phyloP scores from a whole-genome alignment of 768 basidiomycete species.

The Suillus discolor region DNA sequence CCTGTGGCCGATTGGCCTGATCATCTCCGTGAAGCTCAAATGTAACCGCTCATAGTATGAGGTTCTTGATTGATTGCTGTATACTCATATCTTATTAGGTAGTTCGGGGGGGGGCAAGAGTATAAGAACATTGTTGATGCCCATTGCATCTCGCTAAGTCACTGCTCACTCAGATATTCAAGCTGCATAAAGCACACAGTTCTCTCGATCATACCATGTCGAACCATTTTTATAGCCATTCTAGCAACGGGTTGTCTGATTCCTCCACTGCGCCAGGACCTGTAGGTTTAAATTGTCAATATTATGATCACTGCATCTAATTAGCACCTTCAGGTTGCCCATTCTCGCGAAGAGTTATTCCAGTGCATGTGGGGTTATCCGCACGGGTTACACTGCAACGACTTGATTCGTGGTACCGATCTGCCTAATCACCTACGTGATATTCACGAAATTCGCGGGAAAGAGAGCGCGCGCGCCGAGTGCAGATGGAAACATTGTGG shows the following conservation, averaged over 20 bases:
- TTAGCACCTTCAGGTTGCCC: not conserved
- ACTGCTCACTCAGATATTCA: not conserved
- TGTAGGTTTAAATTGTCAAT: not conserved
- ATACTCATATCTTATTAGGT: not conserved
- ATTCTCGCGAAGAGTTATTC: not conserved
- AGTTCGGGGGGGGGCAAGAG: not conserved
- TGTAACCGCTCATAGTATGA: not conserved
- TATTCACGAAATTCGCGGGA: not conserved
- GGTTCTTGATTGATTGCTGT: not conserved
- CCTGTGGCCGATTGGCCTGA: not conserved
- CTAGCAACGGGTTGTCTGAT: not conserved
- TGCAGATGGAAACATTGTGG: not conserved
- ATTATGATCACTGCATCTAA: not conserved
- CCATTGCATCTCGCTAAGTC: not conserved
- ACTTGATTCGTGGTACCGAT: not conserved
- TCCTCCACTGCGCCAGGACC: not conserved
- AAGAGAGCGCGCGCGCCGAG: not conserved
- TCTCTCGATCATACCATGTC: not conserved
- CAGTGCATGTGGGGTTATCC: slow-evolving; percentile 3
- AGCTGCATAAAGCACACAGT: not conserved
- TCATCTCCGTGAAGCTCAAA: not conserved
- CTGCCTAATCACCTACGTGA: not conserved
- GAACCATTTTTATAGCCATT: not conserved
- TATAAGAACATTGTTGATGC: not conserved
- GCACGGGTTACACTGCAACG: not conserved